Evolutionary conservation across 2,329 filamentous ascomycete genomes (phyloP).

Genomic region (Sporothrix curviconia): DNA sequence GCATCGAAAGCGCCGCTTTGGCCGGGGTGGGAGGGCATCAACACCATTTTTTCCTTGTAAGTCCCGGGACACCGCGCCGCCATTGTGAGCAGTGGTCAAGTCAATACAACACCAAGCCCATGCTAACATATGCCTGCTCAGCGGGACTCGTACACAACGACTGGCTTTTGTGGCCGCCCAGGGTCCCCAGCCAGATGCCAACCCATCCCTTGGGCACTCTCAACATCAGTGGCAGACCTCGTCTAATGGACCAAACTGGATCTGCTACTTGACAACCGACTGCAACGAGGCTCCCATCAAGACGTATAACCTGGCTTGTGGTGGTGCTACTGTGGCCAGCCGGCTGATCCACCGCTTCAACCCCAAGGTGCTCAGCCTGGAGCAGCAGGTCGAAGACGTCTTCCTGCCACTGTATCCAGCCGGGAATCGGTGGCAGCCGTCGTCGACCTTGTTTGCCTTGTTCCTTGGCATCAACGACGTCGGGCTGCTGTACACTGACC

Average conservation of each 20-base stretch:
- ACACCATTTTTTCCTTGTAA: background rate
- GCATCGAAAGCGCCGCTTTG: background rate
- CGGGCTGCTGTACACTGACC: background rate
- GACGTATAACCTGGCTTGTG: background rate
- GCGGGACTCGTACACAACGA: background rate
- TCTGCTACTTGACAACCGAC: background rate
- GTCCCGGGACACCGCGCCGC: background rate
- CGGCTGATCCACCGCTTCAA: background rate
- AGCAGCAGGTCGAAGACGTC: background rate
- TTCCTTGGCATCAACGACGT: background rate
- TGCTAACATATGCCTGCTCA: background rate
- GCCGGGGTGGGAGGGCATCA: background rate
- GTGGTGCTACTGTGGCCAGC: background rate
- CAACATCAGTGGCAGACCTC: background rate
- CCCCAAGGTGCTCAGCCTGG: background rate
- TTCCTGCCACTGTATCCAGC: background rate
- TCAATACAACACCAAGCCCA: too few relatives aligned
- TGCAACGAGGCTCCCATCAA: background rate
- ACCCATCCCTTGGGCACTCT: background rate
- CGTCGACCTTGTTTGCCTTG: background rate
- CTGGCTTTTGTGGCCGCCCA: background rate
- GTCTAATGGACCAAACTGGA: background rate
- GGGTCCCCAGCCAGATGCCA: background rate
- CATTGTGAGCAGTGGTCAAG: too few relatives aligned
- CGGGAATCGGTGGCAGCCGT: background rate